These are phyloP conservation scores for Piromyces finnis DNA, from an alignment of 192 early-diverging fungal genomes.

Conservation along the genomic window DNA sequence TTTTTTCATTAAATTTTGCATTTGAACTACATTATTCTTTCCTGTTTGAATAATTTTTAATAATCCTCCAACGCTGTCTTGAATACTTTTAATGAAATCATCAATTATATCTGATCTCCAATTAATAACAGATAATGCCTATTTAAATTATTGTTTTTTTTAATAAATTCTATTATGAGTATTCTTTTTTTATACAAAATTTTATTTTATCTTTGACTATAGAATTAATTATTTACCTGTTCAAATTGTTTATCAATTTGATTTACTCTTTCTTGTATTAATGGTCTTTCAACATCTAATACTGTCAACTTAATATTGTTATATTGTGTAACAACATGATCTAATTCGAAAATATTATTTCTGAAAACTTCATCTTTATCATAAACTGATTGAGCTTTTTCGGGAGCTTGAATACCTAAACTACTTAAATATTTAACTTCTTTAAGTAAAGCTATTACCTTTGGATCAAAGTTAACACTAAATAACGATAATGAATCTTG, in stretches of 20 bases:
- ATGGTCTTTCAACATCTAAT: slow-evolving; percentile 34
- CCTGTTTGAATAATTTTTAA: slow-evolving; percentile 26
- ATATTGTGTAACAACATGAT: slow-evolving; percentile 33
- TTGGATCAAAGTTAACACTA: slow-evolving; percentile 46
- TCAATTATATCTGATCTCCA: slow-evolving; percentile 35
- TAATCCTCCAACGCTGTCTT: slow-evolving; percentile 26
- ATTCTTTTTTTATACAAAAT: too few species aligned
- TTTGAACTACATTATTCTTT: slow-evolving; percentile 41
- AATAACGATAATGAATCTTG: slow-evolving; percentile 13
- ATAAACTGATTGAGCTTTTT: slow-evolving; percentile 27
- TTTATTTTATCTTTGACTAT: too few species aligned
- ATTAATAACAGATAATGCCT: slow-evolving; percentile 27
- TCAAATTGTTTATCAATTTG: slow-evolving; percentile 35
- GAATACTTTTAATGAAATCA: slow-evolving; percentile 25
- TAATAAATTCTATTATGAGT: too few species aligned
- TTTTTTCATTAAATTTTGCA: slow-evolving; percentile 39
- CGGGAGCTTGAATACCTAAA: slow-evolving; percentile 22
- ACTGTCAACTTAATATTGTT: slow-evolving; percentile 31
- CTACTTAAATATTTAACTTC: slow-evolving; percentile 37
- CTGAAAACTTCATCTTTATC: slow-evolving; percentile 35
- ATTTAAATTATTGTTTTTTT: too few species aligned
- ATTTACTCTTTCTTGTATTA: slow-evolving; percentile 26
- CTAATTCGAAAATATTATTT: slow-evolving; percentile 37
- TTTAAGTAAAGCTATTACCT: slow-evolving; percentile 43
- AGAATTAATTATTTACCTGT: neutral